Conservation (phyloP, 495 filamentous ascomycete genomes). For the Aspergillus saccharolyticus region DNA sequence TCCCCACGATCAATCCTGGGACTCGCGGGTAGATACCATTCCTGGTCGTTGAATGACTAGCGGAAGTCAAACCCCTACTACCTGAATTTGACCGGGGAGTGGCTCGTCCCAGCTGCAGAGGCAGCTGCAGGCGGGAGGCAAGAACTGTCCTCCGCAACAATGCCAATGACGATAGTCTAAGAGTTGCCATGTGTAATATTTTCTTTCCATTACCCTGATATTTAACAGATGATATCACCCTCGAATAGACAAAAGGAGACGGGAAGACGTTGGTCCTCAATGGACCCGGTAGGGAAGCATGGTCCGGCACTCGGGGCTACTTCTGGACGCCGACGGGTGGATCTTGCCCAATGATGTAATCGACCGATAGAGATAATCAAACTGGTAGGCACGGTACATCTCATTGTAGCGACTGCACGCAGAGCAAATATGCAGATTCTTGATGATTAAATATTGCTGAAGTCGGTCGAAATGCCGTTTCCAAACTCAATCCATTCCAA, state of each 20-base stretch:
- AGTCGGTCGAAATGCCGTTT: constrained; percentile 34
- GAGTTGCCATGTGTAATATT: constrained; percentile 23
- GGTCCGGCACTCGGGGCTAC: constrained; percentile 34
- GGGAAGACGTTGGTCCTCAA: neutral
- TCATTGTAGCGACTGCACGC: too few relatives aligned
- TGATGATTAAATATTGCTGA: constrained; percentile 14
- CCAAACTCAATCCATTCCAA: constrained; percentile 60
- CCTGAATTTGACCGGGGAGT: constrained; percentile 12
- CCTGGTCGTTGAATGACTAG: constrained; percentile 25
- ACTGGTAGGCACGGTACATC: too few relatives aligned
- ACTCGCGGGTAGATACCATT: constrained; percentile 12
- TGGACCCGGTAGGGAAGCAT: neutral
- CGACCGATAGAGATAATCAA: neutral
- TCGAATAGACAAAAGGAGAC: neutral
- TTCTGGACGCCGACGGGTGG: constrained; percentile 36
- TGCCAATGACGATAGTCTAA: constrained; percentile 25
- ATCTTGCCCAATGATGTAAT: neutral
- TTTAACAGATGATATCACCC: neutral
- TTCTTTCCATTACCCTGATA: neutral
- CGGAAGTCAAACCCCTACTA: neutral
- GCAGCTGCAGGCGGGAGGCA: constrained; percentile 23
- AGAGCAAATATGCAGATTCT: too few relatives aligned
- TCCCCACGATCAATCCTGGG: constrained; percentile 33
- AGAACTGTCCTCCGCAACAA: constrained; percentile 27
- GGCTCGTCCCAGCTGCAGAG: constrained; percentile 20